phyloP scores from a whole-genome alignment of 1,139 yeast species.

The Trichomonascaceae sp. region DNA sequence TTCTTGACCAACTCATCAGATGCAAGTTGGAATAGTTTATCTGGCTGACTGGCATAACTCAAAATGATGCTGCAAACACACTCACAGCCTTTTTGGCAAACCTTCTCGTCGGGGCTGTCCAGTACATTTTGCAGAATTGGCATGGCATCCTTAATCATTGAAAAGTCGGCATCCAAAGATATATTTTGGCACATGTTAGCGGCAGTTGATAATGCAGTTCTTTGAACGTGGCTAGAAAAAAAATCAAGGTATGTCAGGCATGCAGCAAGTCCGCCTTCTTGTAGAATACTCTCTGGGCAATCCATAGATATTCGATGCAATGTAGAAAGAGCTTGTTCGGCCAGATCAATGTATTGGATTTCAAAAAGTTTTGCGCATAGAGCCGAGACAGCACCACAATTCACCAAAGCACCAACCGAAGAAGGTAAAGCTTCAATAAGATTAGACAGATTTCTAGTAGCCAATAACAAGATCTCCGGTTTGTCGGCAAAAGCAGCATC shows the following conservation, averaged over 20 bases:
- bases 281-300: conserved; percentile 32
- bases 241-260: conserved; percentile 78
- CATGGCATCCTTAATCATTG: conserved; percentile 50
- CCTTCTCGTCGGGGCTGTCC: conserved; percentile 52
- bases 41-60: conserved; percentile 45
- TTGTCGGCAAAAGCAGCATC: conserved; percentile 57
- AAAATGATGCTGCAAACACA: conserved; percentile 59
- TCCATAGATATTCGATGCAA: conserved; percentile 34
- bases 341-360: conserved; percentile 79
- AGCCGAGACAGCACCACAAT: conserved; percentile 60
- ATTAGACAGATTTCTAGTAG: conserved; percentile 81
- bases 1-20: conserved; percentile 23
- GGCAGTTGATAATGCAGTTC: conserved; percentile 71
- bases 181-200: conserved; percentile 65
- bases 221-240: conserved; percentile 82
- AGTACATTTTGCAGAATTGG: conserved; percentile 60
- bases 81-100: conserved; percentile 65
- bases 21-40: conserved; percentile 43
- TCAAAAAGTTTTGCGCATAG: conserved; percentile 65
- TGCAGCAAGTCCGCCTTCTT: conserved; percentile 57
- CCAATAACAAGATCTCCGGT: conserved; percentile 72
- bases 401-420: conserved; percentile 57
- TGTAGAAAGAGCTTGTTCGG: conserved; percentile 79
- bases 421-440: conserved; percentile 71
- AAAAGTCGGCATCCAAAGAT: conserved; percentile 35